phyloP scores from a whole-genome alignment of 768 basidiomycete species.

The Panus rudis region DNA sequence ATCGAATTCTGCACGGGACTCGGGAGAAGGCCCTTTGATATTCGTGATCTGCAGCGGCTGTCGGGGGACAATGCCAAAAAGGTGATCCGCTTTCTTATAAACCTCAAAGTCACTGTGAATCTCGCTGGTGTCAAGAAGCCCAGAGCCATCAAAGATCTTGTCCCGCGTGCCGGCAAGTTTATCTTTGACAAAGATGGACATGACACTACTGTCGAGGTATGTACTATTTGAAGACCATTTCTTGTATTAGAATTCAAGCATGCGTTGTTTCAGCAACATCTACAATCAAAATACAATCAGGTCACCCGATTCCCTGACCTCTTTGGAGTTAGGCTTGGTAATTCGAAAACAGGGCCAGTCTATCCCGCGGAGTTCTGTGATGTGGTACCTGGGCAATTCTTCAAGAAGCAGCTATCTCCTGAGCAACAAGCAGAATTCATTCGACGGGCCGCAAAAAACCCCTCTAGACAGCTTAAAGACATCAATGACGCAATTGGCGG shows the following conservation, averaged over 20 bases:
- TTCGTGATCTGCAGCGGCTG: background rate
- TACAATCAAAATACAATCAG: background rate
- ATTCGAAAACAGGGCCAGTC: background rate
- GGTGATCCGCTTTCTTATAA: conserved; percentile 24
- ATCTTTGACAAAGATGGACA: conserved; percentile 33
- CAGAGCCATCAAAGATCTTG: conserved; percentile 32
- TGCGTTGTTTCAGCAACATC: conserved; percentile 6
- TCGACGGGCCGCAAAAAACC: background rate
- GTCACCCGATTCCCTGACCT: conserved; percentile 1
- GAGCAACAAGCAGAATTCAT: background rate
- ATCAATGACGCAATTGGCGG: too few species aligned
- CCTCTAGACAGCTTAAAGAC: too few species aligned
- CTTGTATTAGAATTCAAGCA: background rate
- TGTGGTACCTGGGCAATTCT: conserved; percentile 7
- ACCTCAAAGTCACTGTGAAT: conserved; percentile 10
- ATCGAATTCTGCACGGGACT: background rate
- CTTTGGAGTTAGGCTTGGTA: conserved; percentile 7
- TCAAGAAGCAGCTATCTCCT: conserved; percentile 7
- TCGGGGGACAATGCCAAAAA: conserved; percentile 5
- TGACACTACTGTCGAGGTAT: conserved; percentile 34
- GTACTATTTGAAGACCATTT: background rate
- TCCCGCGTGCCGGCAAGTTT: conserved; percentile 31
- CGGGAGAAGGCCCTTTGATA: background rate
- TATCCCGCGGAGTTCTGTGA: conserved; percentile 11
- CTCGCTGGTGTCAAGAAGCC: conserved; percentile 10